Evolutionary conservation across 2,329 filamentous ascomycete species (phyloP), one percentile per base, ranked within the genome.

Genomic region (Venturia carpophila): DNA sequence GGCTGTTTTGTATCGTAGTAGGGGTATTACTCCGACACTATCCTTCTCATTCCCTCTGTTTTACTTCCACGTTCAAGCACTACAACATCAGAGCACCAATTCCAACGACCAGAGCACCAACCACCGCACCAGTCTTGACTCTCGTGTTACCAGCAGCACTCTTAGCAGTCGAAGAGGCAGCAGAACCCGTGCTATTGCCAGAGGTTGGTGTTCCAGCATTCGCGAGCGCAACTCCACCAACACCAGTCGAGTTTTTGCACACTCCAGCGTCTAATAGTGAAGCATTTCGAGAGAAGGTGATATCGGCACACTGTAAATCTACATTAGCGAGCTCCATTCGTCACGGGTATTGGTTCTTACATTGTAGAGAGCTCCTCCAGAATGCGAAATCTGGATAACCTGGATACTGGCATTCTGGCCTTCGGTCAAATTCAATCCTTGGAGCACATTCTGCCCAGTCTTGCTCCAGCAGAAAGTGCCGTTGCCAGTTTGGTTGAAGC

Each of bases 401-500:
- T 82, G 79, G 34, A 82, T 68, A 47, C 69, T 76, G 0, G 75
- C 79, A 64, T 78, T 75, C 42, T 71, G 67, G 1, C 79, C 79
- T 21, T 78, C 75, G 4, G 52, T 56, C 42, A 67, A 2, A 61
- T 63, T 63, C 30, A 68, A 63, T 1, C 58, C 70, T 24, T 69
- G 72, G 13, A 75, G 67, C 13, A 68, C 68, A 5, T 68, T 61
- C 63, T 71, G 61, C 13, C 71, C 66, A 13, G 77, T 69, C 45
- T 77, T 73, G 13, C 76, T 75, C 13, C 80, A 71, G 68, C 79
- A 82, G 63, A 80, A 77, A 0, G 77, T 75, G 5, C 79, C 79
- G 15, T 77, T 76, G n/a, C 76, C 76, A 0, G 79, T 82, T 70
- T 80, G 78, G 69, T 82, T 81, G 71, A 80, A 79, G 52, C 72